Evolutionary conservation across 1,139 yeast genomes (phyloP).

Genomic region (Wickerhamomyces sp.): DNA sequence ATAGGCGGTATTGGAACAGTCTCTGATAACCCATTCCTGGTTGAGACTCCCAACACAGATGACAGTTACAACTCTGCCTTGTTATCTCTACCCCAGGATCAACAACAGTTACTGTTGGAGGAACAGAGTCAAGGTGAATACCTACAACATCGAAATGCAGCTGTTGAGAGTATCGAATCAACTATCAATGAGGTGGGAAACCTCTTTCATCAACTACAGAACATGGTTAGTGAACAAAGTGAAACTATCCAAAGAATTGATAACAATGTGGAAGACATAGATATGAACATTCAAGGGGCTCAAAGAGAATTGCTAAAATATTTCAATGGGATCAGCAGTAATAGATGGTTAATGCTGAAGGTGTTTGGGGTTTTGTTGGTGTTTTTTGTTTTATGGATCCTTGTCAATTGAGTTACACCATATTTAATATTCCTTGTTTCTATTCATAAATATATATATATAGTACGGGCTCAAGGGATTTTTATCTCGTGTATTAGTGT

Average conservation of each 20-base stretch:
- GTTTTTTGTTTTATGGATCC: slow-evolving; percentile 73
- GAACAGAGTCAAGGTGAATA: slow-evolving; percentile 61
- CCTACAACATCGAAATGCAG: slow-evolving; percentile 77
- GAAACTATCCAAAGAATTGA: slow-evolving; percentile 95
- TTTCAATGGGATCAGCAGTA: slow-evolving; percentile 81
- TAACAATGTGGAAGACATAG: slow-evolving; percentile 89
- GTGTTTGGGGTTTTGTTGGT: slow-evolving; percentile 82
- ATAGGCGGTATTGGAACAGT: slow-evolving; percentile 12
- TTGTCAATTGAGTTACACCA: slow-evolving; percentile 45
- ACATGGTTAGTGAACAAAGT: slow-evolving; percentile 97
- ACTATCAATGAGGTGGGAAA: slow-evolving; percentile 97
- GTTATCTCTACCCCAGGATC: slow-evolving; percentile 60
- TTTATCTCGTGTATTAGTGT: too few species aligned
- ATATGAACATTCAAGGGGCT: slow-evolving; percentile 85
- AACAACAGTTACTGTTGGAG: slow-evolving; percentile 67
- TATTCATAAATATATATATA: not conserved
- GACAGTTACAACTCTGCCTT: slow-evolving; percentile 15
- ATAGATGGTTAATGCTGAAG: slow-evolving; percentile 88
- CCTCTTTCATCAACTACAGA: slow-evolving; percentile 88
- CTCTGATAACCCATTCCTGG: slow-evolving; percentile 37
- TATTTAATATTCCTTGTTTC: not conserved
- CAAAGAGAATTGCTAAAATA: slow-evolving; percentile 90
- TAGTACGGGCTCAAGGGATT: too few species aligned
- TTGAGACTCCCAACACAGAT: slow-evolving; percentile 18
- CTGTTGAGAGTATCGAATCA: slow-evolving; percentile 93